Conservation (phyloP, 768 basidiomycete species). For the Porphyrellus cyaneotinctus region DNA sequence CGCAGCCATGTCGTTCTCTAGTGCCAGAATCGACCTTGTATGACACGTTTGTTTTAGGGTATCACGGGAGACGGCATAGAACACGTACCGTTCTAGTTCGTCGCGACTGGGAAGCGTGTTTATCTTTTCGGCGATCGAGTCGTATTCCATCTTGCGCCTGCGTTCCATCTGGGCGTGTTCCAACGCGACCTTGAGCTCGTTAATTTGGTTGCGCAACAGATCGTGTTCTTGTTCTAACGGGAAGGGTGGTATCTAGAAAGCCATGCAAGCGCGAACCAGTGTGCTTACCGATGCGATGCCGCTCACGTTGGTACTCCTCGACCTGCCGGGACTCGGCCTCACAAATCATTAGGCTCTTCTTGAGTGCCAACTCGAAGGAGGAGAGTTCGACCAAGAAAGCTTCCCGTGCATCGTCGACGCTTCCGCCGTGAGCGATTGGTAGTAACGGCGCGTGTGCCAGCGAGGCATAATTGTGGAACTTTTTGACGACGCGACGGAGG, state of each 20-base stretch:
- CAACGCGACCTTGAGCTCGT: slow-evolving; percentile 68
- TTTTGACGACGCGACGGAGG: slow-evolving; percentile 73
- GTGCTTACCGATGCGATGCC: slow-evolving; percentile 64
- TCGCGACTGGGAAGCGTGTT: slow-evolving; percentile 72
- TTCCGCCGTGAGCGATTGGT: slow-evolving; percentile 25
- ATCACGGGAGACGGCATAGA: not conserved
- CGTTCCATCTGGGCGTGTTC: slow-evolving; percentile 78
- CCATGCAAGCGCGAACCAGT: not conserved
- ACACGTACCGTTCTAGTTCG: slow-evolving; percentile 71
- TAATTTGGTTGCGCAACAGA: slow-evolving; percentile 63
- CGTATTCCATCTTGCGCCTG: slow-evolving; percentile 81
- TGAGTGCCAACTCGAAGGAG: slow-evolving; percentile 67
- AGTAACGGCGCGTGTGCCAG: slow-evolving; percentile 48
- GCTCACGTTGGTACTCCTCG: slow-evolving; percentile 74
- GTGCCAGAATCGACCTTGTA: slow-evolving; percentile 56
- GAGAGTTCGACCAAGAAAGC: slow-evolving; percentile 75
- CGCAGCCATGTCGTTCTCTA: slow-evolving; percentile 77
- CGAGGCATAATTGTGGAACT: slow-evolving; percentile 70
- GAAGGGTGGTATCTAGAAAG: not conserved
- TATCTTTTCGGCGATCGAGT: slow-evolving; percentile 77
- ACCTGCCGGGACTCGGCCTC: slow-evolving; percentile 85
- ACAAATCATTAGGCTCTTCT: slow-evolving; percentile 79
- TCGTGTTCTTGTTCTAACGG: slow-evolving; percentile 65
- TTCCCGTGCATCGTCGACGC: slow-evolving; percentile 69
- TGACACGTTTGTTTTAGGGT: too few species aligned